Evolutionary conservation across 164 flowering plant genomes (phyloP).

Genomic region (Macadamia tetraphylla): DNA sequence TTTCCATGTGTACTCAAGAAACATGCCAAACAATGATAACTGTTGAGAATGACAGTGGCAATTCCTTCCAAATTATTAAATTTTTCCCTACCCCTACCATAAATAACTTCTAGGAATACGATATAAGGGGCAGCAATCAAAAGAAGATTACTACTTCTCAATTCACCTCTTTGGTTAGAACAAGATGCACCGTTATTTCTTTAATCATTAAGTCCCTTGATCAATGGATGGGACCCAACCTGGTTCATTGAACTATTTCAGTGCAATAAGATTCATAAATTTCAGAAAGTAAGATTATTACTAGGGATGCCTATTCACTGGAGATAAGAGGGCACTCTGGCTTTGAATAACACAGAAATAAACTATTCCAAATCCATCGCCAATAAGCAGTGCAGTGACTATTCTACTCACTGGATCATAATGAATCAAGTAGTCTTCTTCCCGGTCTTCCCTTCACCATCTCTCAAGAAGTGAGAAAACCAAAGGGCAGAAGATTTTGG

Average conservation of each 20-base stretch:
- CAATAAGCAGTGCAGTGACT: neutral
- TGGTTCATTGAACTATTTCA: neutral
- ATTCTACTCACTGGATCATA: neutral
- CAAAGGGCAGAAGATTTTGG: slow-evolving; percentile 88
- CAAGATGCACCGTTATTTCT: too few species aligned
- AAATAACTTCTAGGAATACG: too few species aligned
- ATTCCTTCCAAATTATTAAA: too few species aligned
- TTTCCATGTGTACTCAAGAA: too few species aligned
- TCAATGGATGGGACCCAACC: neutral
- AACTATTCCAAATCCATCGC: neutral
- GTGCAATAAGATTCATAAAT: neutral
- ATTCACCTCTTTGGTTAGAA: too few species aligned
- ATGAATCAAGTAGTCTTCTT: slow-evolving; percentile 29
- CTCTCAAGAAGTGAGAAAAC: slow-evolving; percentile 66
- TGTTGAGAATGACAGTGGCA: too few species aligned
- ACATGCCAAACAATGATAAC: too few species aligned
- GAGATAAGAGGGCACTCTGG: neutral
- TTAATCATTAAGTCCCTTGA: neutral
- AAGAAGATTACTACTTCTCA: too few species aligned
- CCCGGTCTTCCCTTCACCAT: slow-evolving; percentile 32
- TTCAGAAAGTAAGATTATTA: neutral
- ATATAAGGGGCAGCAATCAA: too few species aligned
- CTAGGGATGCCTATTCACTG: neutral
- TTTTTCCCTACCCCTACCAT: too few species aligned
- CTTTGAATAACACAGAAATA: neutral